Conservation (phyloP, 495 filamentous ascomycete species). For the Collariella sp. region DNA sequence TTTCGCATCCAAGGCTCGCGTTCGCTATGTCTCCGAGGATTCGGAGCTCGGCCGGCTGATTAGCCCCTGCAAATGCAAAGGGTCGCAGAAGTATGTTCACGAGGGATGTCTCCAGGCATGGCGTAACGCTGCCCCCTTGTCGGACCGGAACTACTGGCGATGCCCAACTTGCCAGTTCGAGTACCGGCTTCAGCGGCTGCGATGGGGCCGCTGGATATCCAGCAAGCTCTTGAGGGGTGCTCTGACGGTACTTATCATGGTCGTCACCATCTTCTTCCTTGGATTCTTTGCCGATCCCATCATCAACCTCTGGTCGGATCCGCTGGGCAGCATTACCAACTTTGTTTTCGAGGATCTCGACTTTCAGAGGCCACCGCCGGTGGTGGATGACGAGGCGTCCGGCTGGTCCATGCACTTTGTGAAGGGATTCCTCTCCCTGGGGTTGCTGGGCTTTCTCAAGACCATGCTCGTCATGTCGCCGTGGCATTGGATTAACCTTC, state of each 20-base stretch:
- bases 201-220: constrained; percentile 64
- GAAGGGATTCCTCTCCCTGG: constrained; percentile 78
- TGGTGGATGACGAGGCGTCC: constrained; percentile 38
- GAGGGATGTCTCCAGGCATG: constrained; percentile 85
- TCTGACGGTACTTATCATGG: constrained; percentile 61
- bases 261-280: constrained; percentile 63
- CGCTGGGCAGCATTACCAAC: constrained; percentile 42
- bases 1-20: constrained; percentile 51
- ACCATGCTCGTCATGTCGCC: constrained; percentile 65
- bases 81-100: constrained; percentile 87
- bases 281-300: constrained; percentile 92
- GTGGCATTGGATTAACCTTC: constrained; percentile 66
- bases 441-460: constrained; percentile 78
- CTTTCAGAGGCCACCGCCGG: constrained; percentile 11
- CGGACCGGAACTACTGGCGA: constrained; percentile 66
- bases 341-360: constrained; percentile 32
- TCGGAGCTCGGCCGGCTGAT: constrained; percentile 74
- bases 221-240: constrained; percentile 54
- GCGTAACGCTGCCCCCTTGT: constrained; percentile 64
- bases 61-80: constrained; percentile 87
- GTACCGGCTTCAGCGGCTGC: constrained; percentile 73
- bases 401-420: constrained; percentile 76
- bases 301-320: constrained; percentile 78
- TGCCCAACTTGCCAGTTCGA: constrained; percentile 83
- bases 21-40: constrained; percentile 67